Evolutionary conservation across 1,139 yeast genomes (phyloP).

Genomic region (Eremothecium coryli): DNA sequence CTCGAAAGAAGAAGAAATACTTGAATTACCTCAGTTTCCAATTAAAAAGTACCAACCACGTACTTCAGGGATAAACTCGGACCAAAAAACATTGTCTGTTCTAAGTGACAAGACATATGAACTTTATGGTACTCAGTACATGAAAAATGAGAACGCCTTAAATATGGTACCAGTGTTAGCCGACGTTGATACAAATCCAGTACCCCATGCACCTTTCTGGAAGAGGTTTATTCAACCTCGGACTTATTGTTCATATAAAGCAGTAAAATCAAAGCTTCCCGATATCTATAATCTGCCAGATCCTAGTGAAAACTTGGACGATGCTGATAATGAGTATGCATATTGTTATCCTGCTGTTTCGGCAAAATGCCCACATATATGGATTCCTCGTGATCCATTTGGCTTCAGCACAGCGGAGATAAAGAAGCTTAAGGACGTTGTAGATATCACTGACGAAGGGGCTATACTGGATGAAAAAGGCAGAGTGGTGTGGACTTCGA

Average conservation of each 20-base stretch:
- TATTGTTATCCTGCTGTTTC: constrained; percentile 67
- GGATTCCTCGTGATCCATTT: constrained; percentile 83
- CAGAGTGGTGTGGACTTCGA: constrained; percentile 42
- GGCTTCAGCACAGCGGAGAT: constrained; percentile 64
- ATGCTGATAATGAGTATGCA: constrained; percentile 37
- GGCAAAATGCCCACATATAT: constrained; percentile 58
- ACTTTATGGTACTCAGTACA: constrained; percentile 3
- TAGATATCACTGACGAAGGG: constrained; percentile 56
- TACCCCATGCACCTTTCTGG: constrained; percentile 33
- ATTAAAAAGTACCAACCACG: constrained; percentile 23
- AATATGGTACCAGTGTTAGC: constrained; percentile 39
- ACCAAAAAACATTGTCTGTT: constrained; percentile 17
- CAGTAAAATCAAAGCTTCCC: constrained; percentile 48
- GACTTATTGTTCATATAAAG: constrained; percentile 47
- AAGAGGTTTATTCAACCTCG: constrained; percentile 58
- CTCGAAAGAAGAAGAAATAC: constrained; percentile 13
- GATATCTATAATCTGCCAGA: constrained; percentile 37
- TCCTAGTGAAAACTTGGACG: constrained; percentile 31
- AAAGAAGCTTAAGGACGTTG: constrained; percentile 38
- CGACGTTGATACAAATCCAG: constrained; percentile 34
- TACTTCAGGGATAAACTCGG: constrained; percentile 9
- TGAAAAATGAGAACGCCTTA: constrained; percentile 17
- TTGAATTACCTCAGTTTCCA: constrained; percentile 26
- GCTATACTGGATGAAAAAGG: constrained; percentile 57
- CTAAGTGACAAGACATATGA: constrained; percentile 23